A percentile compares a stretch with the other conserved stretches of the same genome.
These are phyloP conservation scores for Gymnopilus junonius DNA, from an alignment of 768 basidiomycete genomes.

Conservation along the genomic window DNA sequence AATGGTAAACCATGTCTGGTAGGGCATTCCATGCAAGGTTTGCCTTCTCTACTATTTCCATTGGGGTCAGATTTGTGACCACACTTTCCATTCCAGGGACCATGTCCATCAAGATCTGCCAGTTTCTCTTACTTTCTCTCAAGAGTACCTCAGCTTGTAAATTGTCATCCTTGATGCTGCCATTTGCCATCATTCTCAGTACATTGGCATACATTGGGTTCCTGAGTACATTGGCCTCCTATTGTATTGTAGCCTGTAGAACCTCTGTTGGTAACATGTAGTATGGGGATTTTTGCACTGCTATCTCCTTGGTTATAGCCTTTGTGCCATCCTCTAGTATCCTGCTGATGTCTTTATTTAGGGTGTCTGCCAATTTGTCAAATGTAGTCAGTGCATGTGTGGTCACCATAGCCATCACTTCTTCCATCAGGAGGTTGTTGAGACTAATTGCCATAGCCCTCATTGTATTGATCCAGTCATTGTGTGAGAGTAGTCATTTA, in stretches of 20 bases:
- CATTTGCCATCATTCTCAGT: background rate
- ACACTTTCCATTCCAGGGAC: background rate
- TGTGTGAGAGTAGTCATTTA: background rate
- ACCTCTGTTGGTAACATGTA: background rate
- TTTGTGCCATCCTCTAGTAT: background rate
- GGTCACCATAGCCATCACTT: background rate
- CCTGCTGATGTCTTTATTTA: background rate
- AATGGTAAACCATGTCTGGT: background rate
- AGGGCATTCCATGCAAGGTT: background rate
- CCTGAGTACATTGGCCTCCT: background rate
- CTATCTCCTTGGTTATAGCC: background rate
- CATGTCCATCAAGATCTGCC: background rate
- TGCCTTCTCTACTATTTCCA: background rate
- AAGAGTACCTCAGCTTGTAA: background rate
- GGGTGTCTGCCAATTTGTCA: background rate
- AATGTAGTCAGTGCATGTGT: background rate
- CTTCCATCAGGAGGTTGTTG: background rate
- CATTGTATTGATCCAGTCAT: background rate
- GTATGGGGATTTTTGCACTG: background rate
- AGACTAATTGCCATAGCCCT: background rate
- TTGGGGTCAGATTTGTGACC: background rate
- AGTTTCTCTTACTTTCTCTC: background rate
- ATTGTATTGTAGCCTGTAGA: background rate
- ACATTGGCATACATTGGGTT: background rate
- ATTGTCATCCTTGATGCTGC: background rate